These are phyloP conservation scores for Colletotrichum simmondsii DNA, from an alignment of 2,329 filamentous ascomycete genomes.

Conservation along the genomic window DNA sequence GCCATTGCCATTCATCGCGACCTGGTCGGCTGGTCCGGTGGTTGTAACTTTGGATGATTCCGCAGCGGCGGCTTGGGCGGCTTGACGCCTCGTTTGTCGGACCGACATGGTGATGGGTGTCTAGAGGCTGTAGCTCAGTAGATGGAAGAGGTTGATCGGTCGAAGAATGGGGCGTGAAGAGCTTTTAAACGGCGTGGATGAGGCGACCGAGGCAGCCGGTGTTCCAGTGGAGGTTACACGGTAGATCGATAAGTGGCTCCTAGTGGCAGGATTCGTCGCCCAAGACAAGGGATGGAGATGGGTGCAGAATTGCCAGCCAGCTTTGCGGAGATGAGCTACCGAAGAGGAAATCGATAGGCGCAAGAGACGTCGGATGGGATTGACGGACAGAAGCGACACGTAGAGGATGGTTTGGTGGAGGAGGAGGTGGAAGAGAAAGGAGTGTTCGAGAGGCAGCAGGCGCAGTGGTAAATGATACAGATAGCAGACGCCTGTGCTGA, in stretches of 20 bases:
- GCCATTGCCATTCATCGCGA: constrained; percentile 58
- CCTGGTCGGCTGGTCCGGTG: constrained; percentile 23
- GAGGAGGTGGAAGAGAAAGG: constrained; percentile 1
- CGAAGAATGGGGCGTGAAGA: constrained; percentile 25
- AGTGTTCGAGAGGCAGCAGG: constrained; percentile 8
- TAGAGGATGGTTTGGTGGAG: background rate
- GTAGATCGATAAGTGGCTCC: constrained; percentile 31
- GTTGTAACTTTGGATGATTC: constrained; percentile 11
- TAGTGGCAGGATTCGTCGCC: constrained; percentile 10
- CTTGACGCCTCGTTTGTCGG: constrained; percentile 51
- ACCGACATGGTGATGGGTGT: constrained; percentile 46
- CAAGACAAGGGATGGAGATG: constrained; percentile 7
- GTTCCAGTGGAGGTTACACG: constrained; percentile 34
- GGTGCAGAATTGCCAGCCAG: constrained; percentile 1
- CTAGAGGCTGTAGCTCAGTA: background rate
- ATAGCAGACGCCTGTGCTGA: constrained; percentile 20
- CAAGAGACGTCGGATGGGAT: background rate
- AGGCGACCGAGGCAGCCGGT: constrained; percentile 30
- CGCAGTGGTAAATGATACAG: constrained; percentile 1
- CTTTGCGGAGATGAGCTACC: background rate
- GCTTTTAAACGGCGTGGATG: constrained; percentile 19
- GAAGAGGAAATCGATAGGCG: background rate
- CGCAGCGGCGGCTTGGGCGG: constrained; percentile 44
- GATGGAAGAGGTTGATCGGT: constrained; percentile 2
- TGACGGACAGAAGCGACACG: constrained; percentile 1